Base-by-base conservation (phyloP, 768 basidiomycete genomes). In the Collybiopsis confluens region DNA sequence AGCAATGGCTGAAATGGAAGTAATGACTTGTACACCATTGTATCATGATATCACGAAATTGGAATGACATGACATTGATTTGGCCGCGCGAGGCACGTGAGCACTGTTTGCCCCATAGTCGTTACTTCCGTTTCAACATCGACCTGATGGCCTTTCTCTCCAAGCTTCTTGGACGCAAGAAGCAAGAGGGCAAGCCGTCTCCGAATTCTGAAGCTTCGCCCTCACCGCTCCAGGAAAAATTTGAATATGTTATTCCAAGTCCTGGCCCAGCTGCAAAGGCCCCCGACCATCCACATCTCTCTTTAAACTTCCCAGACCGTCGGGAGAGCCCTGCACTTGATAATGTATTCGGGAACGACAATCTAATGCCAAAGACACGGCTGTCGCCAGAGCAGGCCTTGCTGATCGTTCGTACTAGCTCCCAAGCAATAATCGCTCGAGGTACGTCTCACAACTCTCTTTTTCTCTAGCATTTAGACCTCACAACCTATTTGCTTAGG, bases 161-260 rank as follows among this genome's bases (percentile, higher is more conserved):
- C 68, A 90, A 86, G 65, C 83, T 90, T 61, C 85, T 89, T 62
- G 83, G 83, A 70, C 81, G 87, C 69, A 88, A 81, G 71, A 86
- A 79, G 70, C 69, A 75, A 26, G 84, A 84, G 60, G 80, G 79
- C 56, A 77, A 76, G 61, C 72, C 75, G 28, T 64, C 68, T 21
- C 59, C 70, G 37, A 64, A 61, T 26, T 69, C 70, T 36, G 62
- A 63, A 27, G 71, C 73, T 10, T 73, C 74, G 50, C 63, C 68
- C 20, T 73, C 80, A 13, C 69, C 88, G 48, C 75, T 90, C 2
- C 88, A 85, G 52, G 88, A 86, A 54, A 87, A 83, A 65, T 90
- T 87, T 62, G 88, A 89, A 65, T 80, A 82, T 7, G 76, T 89
- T 18, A 82, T 82, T 4, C 80, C 82, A 2, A 73, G 61, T 33